phyloP scores from a whole-genome alignment of 2,329 filamentous ascomycete genomes.

The Verruconis gallopava region DNA sequence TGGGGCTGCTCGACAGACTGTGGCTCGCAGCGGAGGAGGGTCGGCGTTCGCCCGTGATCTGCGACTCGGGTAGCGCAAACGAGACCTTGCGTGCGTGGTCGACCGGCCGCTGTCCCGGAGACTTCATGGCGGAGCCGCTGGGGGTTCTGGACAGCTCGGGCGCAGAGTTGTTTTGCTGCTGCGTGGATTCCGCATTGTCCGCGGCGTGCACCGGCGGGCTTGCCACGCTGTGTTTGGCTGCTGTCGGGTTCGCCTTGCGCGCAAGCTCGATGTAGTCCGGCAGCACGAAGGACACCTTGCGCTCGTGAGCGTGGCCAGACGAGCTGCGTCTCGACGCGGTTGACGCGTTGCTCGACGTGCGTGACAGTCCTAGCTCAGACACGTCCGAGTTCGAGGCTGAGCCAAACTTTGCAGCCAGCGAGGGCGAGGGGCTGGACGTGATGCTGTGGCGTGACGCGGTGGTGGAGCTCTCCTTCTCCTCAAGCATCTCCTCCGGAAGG shows the following conservation, averaged over 20 bases:
- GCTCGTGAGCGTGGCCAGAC: background rate
- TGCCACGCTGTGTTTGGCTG: constrained; percentile 7
- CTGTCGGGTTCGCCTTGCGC: background rate
- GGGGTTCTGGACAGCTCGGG: background rate
- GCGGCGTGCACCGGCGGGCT: background rate
- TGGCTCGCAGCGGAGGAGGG: background rate
- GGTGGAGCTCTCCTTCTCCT: constrained; percentile 1
- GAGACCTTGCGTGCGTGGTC: background rate
- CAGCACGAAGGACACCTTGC: constrained; percentile 8
- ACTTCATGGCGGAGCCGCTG: constrained; percentile 4
- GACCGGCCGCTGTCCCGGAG: background rate
- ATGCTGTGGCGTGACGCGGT: constrained; percentile 9
- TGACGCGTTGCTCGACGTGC: background rate
- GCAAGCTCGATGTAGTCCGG: constrained; percentile 4
- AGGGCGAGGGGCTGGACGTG: background rate
- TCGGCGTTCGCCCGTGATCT: background rate
- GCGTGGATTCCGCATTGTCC: background rate
- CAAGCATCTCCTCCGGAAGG: background rate
- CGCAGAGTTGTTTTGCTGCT: background rate
- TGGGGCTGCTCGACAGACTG: background rate
- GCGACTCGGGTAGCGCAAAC: background rate
- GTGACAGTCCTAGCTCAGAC: background rate
- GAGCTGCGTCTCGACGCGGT: background rate
- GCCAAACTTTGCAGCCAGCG: background rate
- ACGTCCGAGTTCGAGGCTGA: background rate